Evolutionary conservation across 2,329 filamentous ascomycete genomes (phyloP), one percentile per base, ranked within the genome.

Genomic region (Plenodomus lindquistii): DNA sequence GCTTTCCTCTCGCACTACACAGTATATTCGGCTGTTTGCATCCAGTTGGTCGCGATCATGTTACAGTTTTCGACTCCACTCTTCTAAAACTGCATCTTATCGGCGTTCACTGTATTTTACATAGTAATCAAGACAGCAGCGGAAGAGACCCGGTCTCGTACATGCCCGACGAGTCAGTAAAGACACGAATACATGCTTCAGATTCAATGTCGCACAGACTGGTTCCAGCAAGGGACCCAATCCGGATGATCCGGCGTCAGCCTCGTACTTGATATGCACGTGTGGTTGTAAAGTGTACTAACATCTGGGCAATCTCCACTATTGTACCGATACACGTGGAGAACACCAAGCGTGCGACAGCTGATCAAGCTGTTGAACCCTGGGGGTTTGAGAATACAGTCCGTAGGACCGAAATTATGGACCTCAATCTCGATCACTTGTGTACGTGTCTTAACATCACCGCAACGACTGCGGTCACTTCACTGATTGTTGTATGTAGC

Each of bases 71-170:
- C 8, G 36, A 36, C 42, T 44, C 42, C 46, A 39, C 42, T 51
- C 37, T 44, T 24, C 27, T 21, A 24, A 51, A 46, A 43, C 13
- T 37, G 40, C 16, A 38, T 51, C 41, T 35, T 8, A 31, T 24
- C 19, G 40, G 44, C 48, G 44, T 51, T 35, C 11, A 31, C 6
- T 11, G 15, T 37, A n/a, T 8, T 31, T 15, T 15, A n/a, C n/a
- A n/a, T n/a, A n/a, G n/a, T 31, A 31, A 7, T n/a, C n/a, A 15
- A 31, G 27, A 31, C 10, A 31, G 27, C 6, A 31, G 27, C 11
- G 27, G 27, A 31, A 31, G 27, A 31, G 10, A 31, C 27, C 27
- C 27, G 6, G 27, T 31, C 27, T 7, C 15, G 27, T 11, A 31
- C 4, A 31, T 7, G 15, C 27, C 9, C 11, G 11, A 4, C 15